Conservation (phyloP, 2,329 filamentous ascomycete genomes). For the Phaeosphaeriaceae sp. region DNA sequence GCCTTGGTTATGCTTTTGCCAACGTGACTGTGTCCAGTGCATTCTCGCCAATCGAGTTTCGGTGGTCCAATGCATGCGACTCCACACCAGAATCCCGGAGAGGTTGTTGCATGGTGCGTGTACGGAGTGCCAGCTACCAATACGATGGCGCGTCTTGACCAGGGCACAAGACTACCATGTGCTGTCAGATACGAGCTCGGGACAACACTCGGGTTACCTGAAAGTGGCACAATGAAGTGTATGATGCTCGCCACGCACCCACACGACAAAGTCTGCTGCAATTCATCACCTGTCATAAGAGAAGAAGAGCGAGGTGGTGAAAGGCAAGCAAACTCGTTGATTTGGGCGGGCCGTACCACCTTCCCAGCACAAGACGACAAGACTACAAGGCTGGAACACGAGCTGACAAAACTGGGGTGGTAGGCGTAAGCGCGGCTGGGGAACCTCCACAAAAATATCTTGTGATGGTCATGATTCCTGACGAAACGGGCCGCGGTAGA, state of each 20-base stretch:
- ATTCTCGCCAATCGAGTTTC: background rate
- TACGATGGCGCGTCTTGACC: background rate
- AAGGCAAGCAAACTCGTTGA: background rate
- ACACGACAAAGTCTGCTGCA: background rate
- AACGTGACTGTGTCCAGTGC: background rate
- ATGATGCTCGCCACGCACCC: background rate
- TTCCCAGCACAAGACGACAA: background rate
- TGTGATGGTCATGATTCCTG: constrained; percentile 1
- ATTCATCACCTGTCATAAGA: background rate
- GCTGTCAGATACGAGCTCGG: constrained; percentile 1
- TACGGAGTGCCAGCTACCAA: background rate
- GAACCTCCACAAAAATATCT: constrained; percentile 1
- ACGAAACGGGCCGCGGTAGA: background rate
- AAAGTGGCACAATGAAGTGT: background rate
- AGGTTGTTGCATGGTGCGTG: background rate
- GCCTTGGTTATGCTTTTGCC: background rate
- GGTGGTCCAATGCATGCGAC: background rate
- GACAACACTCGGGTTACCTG: background rate
- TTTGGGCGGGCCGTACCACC: background rate
- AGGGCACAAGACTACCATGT: background rate
- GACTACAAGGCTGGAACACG: background rate
- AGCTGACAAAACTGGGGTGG: background rate
- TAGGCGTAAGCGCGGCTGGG: background rate
- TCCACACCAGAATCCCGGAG: background rate
- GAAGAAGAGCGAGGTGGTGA: background rate